These are phyloP conservation scores for Pseudogymnoascus sp. DNA, from an alignment of 2,329 filamentous ascomycete species.

Conservation along the genomic window DNA sequence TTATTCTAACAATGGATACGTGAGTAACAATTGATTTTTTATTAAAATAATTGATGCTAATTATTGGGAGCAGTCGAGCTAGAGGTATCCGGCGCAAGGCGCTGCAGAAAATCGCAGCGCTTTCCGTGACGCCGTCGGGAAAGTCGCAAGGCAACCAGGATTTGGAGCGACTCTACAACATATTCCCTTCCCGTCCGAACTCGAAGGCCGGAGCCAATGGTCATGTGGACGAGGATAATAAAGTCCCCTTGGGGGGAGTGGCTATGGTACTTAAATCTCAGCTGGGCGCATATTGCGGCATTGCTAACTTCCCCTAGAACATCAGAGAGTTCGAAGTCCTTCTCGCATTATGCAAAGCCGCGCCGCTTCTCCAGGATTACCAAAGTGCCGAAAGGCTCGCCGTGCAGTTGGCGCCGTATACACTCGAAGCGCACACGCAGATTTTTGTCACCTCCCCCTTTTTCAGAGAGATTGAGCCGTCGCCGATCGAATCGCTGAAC, in stretches of 20 bases:
- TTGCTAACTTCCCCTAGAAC: conserved; percentile 45
- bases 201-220: conserved; percentile 34
- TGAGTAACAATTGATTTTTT: conserved; percentile 24
- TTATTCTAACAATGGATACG: conserved; percentile 25
- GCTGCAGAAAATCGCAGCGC: conserved; percentile 55
- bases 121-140: conserved; percentile 48
- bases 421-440: conserved; percentile 77
- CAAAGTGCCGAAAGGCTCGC: conserved; percentile 71
- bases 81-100: conserved; percentile 53
- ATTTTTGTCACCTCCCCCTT: conserved; percentile 71
- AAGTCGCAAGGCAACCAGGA: conserved; percentile 53
- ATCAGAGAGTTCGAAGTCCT: conserved; percentile 88
- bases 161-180: conserved; percentile 52
- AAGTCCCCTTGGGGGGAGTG: conserved; percentile 42
- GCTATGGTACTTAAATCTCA: conserved; percentile 46
- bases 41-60: conserved; percentile 3
- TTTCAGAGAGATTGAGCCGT: conserved; percentile 74
- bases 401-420: conserved; percentile 72
- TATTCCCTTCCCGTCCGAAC: conserved; percentile 39
- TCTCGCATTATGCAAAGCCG: conserved; percentile 83
- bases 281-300: background rate
- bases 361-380: conserved; percentile 60
- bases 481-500: conserved; percentile 78
- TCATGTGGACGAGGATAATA: conserved; percentile 40
- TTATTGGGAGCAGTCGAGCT: conserved; percentile 25